Percentiles rank a stretch among this genome's conserved stretches.
These are phyloP conservation scores for Fonsecaea pedrosoi DNA, from an alignment of 2,329 filamentous ascomycete genomes.

Conservation along the genomic window DNA sequence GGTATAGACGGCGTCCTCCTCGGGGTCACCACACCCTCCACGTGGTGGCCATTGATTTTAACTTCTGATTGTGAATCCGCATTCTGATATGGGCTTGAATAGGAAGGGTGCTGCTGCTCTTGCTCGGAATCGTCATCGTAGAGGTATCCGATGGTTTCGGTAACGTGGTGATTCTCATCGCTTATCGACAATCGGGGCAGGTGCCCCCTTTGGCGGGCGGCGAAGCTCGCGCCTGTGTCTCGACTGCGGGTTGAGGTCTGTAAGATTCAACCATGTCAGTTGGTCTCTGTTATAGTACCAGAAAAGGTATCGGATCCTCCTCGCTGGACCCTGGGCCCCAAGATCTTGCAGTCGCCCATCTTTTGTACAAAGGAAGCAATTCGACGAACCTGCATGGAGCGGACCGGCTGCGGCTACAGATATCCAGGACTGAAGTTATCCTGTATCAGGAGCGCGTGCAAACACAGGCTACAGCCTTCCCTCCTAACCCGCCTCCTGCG, in stretches of 20 bases:
- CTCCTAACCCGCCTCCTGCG: constrained; percentile 33
- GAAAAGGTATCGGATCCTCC: background rate
- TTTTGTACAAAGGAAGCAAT: constrained; percentile 1
- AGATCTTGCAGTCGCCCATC: background rate
- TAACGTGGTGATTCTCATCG: constrained; percentile 92
- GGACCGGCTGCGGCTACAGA: constrained; percentile 26
- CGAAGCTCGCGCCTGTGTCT: constrained; percentile 55
- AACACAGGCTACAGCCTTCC: constrained; percentile 24
- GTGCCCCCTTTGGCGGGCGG: constrained; percentile 61
- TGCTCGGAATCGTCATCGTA: constrained; percentile 74
- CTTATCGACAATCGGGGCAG: constrained; percentile 72
- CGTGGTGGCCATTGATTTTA: constrained; percentile 23
- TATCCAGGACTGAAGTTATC: constrained; percentile 23
- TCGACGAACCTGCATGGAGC: constrained; percentile 39
- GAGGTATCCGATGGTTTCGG: constrained; percentile 88
- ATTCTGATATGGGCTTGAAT: constrained; percentile 20
- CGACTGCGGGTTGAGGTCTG: constrained; percentile 52
- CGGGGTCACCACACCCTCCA: constrained; percentile 14
- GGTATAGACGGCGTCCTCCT: constrained; percentile 27
- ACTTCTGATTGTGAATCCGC: constrained; percentile 15
- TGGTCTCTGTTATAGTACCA: background rate
- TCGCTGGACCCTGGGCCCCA: background rate
- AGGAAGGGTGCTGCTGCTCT: constrained; percentile 20
- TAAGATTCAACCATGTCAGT: constrained; percentile 31
- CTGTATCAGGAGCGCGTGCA: constrained; percentile 16